phyloP scores from a whole-genome alignment of 257 asterid species.

The Petrea volubilis region DNA sequence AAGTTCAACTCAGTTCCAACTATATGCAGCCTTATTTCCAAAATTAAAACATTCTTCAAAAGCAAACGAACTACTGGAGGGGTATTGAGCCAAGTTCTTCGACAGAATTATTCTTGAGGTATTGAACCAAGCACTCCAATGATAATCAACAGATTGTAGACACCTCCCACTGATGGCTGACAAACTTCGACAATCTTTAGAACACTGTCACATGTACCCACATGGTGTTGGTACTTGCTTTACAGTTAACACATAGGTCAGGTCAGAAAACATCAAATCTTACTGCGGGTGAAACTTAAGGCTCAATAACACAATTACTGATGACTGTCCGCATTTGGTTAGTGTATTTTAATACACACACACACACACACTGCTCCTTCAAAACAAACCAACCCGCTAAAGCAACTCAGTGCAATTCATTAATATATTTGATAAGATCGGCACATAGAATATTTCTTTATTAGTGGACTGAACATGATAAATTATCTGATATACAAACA shows the following conservation, averaged over 20 bases:
- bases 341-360: neutral
- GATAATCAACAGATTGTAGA: neutral
- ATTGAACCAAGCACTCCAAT: no score
- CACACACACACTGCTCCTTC: neutral
- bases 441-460: neutral
- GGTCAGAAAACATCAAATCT: neutral
- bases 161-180: neutral
- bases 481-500: neutral
- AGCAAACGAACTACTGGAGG: neutral
- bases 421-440: neutral
- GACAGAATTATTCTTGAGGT: no score
- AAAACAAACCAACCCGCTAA: neutral
- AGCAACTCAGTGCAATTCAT: conserved; percentile 4
- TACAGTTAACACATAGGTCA: neutral
- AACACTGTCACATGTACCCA: neutral
- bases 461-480: neutral
- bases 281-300: neutral
- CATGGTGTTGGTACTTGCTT: neutral
- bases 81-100: no score
- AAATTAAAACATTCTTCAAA: neutral
- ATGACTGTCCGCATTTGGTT: neutral
- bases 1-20: neutral
- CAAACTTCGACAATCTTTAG: neutral
- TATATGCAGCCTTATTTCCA: neutral
- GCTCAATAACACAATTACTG: neutral